Base-by-base conservation (phyloP, 2,329 filamentous ascomycete species). In the Colletotrichum sojae region DNA sequence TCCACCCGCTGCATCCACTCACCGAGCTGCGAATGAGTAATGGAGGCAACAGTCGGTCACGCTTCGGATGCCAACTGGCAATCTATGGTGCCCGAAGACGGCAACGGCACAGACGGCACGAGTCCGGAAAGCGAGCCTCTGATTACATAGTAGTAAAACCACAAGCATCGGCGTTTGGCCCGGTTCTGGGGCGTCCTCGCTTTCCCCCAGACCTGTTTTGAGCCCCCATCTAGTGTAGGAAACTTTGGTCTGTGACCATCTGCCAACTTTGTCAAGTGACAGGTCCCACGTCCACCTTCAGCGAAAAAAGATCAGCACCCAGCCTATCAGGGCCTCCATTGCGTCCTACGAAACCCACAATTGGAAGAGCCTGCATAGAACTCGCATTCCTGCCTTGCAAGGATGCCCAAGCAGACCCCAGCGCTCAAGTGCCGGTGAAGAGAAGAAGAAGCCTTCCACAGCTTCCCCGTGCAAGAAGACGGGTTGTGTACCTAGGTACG, bases 351-450 rank as follows among this genome's bases (percentile, higher is more conserved):
- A 60, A 51, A 43, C 13, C 67, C 67, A 67, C 67, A 56, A 52
- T 27, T 67, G 51, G 49, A 60, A 69, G 62, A 66, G 51, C 66
- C 66, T 69, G 62, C 66, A 69, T 66, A 55, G 45, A 68, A 40
- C 57, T 68, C 31, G 67, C 67, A 31, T 59, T 68, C 64, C 51
- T 53, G 27, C 25, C 27, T 58, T 68, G 54, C 67, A 70, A 58
- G 67, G 63, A 51, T 68, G 49, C 48, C 63, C 59, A 54, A 58
- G 53, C 57, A 57, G 68, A 70, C 55, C 25, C 13, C 67, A 70
- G 58, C 54, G 45, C 58, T 63, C 46, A 59, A 68, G 67, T 70
- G 67, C 67, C 63, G 67, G 63, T 70, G 57, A 63, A 63, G 64
- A 63, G 64, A 69, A 43, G 62, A 57, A 63, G 64, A 69, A 43